Conservation (phyloP, 2,329 filamentous ascomycete genomes). For the Fusarium sambucinum region DNA sequence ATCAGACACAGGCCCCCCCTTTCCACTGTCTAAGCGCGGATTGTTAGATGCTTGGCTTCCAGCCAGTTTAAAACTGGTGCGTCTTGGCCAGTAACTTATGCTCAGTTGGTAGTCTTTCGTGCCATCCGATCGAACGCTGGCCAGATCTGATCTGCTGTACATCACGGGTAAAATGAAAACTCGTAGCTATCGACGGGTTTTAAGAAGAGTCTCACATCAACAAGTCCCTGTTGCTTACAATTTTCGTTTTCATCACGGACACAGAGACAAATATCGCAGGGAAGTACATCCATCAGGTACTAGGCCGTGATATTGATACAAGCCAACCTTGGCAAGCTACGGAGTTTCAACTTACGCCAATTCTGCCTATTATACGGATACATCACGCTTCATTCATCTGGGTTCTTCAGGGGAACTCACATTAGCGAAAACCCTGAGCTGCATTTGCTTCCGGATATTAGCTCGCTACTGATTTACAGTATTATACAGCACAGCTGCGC, state of each 20-base stretch:
- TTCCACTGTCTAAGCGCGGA: constrained; percentile 17
- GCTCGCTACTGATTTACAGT: neutral
- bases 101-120: neutral
- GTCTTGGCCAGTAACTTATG: constrained; percentile 14
- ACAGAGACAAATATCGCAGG: neutral
- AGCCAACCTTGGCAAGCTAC: neutral
- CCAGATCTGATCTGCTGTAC: constrained; percentile 7
- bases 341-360: neutral
- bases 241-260: neutral
- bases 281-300: neutral
- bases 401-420: neutral
- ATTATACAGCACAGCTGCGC: constrained; percentile 22
- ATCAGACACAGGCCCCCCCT: constrained; percentile 20
- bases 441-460: constrained; percentile 40
- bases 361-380: neutral
- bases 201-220: constrained; percentile 1
- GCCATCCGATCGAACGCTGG: neutral
- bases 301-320: neutral
- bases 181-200: constrained; percentile 5
- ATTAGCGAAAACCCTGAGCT: constrained; percentile 21
- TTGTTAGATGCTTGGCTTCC: constrained; percentile 13
- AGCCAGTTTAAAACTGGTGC: neutral
- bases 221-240: neutral
- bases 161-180: neutral
- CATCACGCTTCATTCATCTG: neutral